Conservation (phyloP, 495 filamentous ascomycete genomes). For the Evernia prunastri region DNA sequence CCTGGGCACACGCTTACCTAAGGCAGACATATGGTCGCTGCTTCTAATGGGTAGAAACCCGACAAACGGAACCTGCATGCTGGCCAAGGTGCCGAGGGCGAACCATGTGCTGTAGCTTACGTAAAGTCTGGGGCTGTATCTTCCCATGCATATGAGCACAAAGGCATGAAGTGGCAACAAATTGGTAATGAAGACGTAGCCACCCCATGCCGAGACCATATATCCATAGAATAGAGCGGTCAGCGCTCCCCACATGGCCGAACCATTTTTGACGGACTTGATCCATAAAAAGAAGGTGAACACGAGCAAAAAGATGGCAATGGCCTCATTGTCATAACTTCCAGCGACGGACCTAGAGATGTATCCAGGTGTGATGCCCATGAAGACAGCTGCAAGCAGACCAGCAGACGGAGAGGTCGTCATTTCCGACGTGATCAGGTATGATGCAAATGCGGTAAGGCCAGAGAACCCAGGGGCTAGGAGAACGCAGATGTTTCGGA, state of each 20-base stretch:
- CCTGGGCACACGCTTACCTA: slow-evolving; percentile 55
- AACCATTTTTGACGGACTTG: slow-evolving; percentile 93
- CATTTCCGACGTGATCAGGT: slow-evolving; percentile 97
- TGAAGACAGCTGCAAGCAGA: slow-evolving; percentile 88
- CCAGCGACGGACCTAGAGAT: slow-evolving; percentile 96
- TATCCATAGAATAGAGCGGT: slow-evolving; percentile 98
- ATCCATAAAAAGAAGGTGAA: slow-evolving; percentile 99
- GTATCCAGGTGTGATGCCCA: slow-evolving; percentile 96
- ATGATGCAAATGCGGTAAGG: slow-evolving; percentile 86
- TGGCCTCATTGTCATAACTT: slow-evolving; percentile 99
- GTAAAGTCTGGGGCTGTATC: slow-evolving; percentile 89
- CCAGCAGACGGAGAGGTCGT: slow-evolving; percentile 84
- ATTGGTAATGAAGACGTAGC: slow-evolving; percentile 99
- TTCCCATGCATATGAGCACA: slow-evolving; percentile 92
- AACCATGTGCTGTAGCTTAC: slow-evolving; percentile 98
- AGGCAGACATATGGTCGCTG: slow-evolving; percentile 96
- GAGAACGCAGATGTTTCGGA: slow-evolving; percentile 96
- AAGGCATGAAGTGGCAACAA: slow-evolving; percentile 93
- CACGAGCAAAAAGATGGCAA: slow-evolving; percentile 96
- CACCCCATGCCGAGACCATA: slow-evolving; percentile 99
- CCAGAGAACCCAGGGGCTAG: slow-evolving; percentile 95
- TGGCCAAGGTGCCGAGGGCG: slow-evolving; percentile 88
- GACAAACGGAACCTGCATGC: slow-evolving; percentile 99
- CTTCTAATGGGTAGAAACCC: slow-evolving; percentile 94
- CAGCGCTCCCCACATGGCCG: slow-evolving; percentile 89